These are phyloP conservation scores for Podospora australis DNA, from an alignment of 495 filamentous ascomycete species.

Conservation along the genomic window DNA sequence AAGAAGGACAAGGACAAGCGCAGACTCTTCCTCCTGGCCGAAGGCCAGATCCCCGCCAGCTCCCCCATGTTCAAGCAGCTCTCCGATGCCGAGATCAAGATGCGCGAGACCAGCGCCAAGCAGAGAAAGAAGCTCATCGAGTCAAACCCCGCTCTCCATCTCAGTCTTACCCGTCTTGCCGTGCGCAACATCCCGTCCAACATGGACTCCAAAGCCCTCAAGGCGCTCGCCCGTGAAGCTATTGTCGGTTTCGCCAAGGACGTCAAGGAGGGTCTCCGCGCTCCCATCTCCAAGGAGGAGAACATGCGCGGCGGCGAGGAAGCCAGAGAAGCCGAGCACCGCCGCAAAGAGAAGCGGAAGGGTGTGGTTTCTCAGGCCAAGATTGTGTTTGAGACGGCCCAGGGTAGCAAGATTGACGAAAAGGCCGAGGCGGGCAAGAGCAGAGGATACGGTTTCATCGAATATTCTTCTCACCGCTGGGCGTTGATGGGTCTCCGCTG, in stretches of 20 bases:
- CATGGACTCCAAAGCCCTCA: slow-evolving; percentile 81
- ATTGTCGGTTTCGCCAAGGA: slow-evolving; percentile 91
- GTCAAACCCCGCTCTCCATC: slow-evolving; percentile 79
- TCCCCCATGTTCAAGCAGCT: slow-evolving; percentile 70
- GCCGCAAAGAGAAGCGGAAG: slow-evolving; percentile 73
- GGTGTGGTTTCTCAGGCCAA: slow-evolving; percentile 95
- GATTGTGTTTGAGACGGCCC: slow-evolving; percentile 79
- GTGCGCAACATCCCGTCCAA: slow-evolving; percentile 86
- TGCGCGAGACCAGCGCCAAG: slow-evolving; percentile 79
- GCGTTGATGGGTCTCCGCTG: slow-evolving; percentile 93
- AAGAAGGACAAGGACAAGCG: slow-evolving; percentile 82
- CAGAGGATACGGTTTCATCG: slow-evolving; percentile 94
- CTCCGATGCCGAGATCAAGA: slow-evolving; percentile 70
- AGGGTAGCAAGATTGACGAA: slow-evolving; percentile 75
- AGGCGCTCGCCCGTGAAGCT: slow-evolving; percentile 80
- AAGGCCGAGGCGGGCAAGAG: slow-evolving; percentile 58
- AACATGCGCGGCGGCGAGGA: slow-evolving; percentile 65
- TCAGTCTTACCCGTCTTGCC: slow-evolving; percentile 87
- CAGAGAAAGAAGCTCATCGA: slow-evolving; percentile 87
- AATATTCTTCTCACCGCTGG: slow-evolving; percentile 89
- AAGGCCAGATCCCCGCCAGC: slow-evolving; percentile 70
- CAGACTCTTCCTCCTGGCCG: slow-evolving; percentile 80
- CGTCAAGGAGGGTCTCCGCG: slow-evolving; percentile 64
- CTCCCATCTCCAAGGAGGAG: slow-evolving; percentile 82
- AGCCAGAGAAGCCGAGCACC: slow-evolving; percentile 70